Conservation (phyloP, 2,329 filamentous ascomycete species). For the Teratosphaeria viscida region DNA sequence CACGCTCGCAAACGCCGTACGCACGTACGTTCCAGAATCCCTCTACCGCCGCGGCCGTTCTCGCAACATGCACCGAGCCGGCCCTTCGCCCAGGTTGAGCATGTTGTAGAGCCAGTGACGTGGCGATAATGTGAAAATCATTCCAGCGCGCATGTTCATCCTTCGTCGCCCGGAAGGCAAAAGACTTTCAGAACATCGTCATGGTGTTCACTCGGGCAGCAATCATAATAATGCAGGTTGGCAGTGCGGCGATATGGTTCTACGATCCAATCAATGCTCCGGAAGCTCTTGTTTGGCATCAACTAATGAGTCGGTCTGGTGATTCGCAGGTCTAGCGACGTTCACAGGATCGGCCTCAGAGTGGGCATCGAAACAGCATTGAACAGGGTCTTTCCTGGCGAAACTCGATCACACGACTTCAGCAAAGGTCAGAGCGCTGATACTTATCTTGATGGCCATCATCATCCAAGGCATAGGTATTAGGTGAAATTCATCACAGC, state of each 20-base stretch:
- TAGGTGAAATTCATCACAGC: neutral
- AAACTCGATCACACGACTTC: neutral
- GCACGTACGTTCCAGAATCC: neutral
- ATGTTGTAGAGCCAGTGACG: neutral
- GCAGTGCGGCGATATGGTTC: neutral
- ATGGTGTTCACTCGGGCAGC: neutral
- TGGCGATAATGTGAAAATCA: neutral
- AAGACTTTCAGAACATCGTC: neutral
- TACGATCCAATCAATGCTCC: neutral
- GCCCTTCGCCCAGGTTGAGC: neutral
- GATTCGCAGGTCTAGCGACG: neutral
- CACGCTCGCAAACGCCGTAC: neutral
- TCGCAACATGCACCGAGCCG: neutral
- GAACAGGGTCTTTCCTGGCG: neutral
- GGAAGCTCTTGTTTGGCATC: neutral
- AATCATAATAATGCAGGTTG: neutral
- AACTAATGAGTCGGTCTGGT: neutral
- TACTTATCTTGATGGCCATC: neutral
- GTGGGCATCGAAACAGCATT: neutral
- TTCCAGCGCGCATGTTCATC: neutral
- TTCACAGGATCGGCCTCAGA: neutral
- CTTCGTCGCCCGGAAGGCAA: neutral
- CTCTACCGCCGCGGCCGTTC: neutral
- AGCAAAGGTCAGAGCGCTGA: neutral
- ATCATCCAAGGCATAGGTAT: neutral